Percentiles rank a stretch among this genome's conserved stretches.
Evolutionary conservation across 2,329 filamentous ascomycete genomes (phyloP).

Genomic region (Diaporthe sp.): DNA sequence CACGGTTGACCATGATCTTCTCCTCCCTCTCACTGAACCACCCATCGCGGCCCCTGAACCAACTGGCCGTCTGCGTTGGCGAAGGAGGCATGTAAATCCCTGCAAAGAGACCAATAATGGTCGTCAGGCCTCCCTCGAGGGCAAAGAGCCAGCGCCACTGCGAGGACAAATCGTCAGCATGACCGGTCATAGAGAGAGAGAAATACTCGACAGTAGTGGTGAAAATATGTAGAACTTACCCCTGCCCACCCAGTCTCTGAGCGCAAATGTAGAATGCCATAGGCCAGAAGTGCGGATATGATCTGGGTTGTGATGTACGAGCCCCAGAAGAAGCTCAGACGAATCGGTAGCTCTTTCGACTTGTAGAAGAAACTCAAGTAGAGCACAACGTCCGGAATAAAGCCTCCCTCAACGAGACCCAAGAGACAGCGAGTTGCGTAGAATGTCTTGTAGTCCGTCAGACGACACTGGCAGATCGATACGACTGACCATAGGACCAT

Average conservation of each 20-base stretch:
- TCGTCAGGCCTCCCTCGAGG: conserved; percentile 45
- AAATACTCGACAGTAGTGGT: not conserved
- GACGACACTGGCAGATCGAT: conserved; percentile 56
- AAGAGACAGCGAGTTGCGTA: conserved; percentile 57
- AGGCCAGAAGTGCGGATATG: conserved; percentile 66
- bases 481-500: conserved; percentile 55
- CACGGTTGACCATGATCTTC: conserved; percentile 73
- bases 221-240: not conserved
- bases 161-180: not conserved
- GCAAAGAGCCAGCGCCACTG: conserved; percentile 52
- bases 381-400: conserved; percentile 65
- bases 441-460: conserved; percentile 58
- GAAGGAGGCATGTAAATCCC: conserved; percentile 67
- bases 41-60: conserved; percentile 68
- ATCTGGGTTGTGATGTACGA: conserved; percentile 67
- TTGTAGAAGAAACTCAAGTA: conserved; percentile 81
- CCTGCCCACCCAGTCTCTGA: conserved; percentile 65
- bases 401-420: conserved; percentile 58
- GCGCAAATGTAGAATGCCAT: conserved; percentile 65
- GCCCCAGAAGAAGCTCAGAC: conserved; percentile 77
- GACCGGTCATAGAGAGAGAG: not conserved
- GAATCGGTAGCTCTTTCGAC: conserved; percentile 73
- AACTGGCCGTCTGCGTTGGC: conserved; percentile 70
- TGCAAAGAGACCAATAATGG: conserved; percentile 53
- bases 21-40: conserved; percentile 73